Percentiles rank a stretch among this genome's conserved stretches.
These are phyloP conservation scores for Fonsecaea nubica DNA, from an alignment of 2,329 filamentous ascomycete genomes.

Conservation along the genomic window DNA sequence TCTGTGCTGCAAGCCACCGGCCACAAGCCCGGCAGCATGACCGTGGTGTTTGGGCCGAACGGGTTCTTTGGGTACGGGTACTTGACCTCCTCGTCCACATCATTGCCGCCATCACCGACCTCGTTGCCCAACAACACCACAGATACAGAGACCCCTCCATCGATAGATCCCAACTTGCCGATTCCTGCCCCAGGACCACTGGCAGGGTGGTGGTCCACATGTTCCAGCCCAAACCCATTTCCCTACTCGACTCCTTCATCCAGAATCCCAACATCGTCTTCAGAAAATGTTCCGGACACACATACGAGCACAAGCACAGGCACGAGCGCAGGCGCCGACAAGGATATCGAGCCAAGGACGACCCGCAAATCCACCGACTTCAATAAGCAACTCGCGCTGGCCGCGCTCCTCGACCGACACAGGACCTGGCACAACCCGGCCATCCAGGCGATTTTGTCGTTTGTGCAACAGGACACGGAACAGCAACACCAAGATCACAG, in stretches of 20 bases:
- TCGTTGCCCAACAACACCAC: slow-evolving; percentile 30
- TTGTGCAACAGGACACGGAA: slow-evolving; percentile 44
- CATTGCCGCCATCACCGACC: slow-evolving; percentile 30
- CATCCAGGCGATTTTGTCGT: slow-evolving; percentile 50
- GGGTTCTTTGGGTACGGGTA: slow-evolving; percentile 60
- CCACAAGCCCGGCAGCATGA: slow-evolving; percentile 47
- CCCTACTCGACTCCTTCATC: slow-evolving; percentile 13
- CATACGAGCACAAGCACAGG: slow-evolving; percentile 10
- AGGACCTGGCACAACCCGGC: slow-evolving; percentile 55
- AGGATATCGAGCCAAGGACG: background rate
- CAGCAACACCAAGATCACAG: background rate
- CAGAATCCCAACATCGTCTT: background rate
- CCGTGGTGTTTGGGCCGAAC: slow-evolving; percentile 55
- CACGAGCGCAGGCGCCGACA: background rate
- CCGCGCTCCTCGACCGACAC: slow-evolving; percentile 49
- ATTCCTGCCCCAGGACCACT: slow-evolving; percentile 41
- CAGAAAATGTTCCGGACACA: background rate
- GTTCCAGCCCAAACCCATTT: slow-evolving; percentile 23
- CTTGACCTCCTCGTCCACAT: slow-evolving; percentile 30
- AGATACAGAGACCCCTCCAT: slow-evolving; percentile 14
- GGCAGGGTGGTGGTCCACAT: slow-evolving; percentile 57
- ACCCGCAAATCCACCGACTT: slow-evolving; percentile 23
- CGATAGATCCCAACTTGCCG: slow-evolving; percentile 33
- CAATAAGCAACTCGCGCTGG: slow-evolving; percentile 24
- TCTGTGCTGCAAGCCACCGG: slow-evolving; percentile 44